Conservation (phyloP, 2,329 filamentous ascomycete species). For the Alternaria sp. region DNA sequence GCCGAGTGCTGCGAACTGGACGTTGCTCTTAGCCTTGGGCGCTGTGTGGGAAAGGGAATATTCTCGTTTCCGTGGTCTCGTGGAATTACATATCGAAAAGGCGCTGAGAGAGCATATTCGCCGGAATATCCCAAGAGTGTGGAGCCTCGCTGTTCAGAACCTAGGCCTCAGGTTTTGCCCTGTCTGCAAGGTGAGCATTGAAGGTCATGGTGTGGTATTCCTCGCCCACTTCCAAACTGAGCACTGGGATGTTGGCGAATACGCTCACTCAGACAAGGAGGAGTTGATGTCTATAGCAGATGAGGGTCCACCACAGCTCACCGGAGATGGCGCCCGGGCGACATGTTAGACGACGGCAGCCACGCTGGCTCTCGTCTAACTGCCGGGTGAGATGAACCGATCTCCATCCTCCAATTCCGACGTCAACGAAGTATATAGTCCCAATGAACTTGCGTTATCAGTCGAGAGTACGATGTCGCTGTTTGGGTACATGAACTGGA, state of each 20-base stretch:
- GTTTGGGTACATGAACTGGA: not conserved
- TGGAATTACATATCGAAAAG: not conserved
- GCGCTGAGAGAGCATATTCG: not conserved
- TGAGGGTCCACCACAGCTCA: not conserved
- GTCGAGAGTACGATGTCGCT: not conserved
- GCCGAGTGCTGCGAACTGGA: not conserved
- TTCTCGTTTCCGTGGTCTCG: not conserved
- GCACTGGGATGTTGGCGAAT: not conserved
- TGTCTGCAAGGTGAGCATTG: not conserved
- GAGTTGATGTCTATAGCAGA: not conserved
- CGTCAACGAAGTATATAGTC: rapidly evolving
- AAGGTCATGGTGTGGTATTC: not conserved
- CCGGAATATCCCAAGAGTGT: not conserved
- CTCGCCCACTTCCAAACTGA: not conserved
- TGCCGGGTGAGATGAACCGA: rapidly evolving
- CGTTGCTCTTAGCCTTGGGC: not conserved
- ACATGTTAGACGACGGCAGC: not conserved
- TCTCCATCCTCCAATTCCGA: rapidly evolving
- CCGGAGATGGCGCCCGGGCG: not conserved
- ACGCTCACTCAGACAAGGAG: not conserved
- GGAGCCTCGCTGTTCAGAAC: not conserved
- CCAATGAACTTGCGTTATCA: not conserved
- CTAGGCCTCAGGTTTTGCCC: not conserved
- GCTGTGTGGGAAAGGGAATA: not conserved
- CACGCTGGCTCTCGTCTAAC: not conserved